phyloP scores from a whole-genome alignment of 768 basidiomycete species.

The Coprinopsis cinerea region DNA sequence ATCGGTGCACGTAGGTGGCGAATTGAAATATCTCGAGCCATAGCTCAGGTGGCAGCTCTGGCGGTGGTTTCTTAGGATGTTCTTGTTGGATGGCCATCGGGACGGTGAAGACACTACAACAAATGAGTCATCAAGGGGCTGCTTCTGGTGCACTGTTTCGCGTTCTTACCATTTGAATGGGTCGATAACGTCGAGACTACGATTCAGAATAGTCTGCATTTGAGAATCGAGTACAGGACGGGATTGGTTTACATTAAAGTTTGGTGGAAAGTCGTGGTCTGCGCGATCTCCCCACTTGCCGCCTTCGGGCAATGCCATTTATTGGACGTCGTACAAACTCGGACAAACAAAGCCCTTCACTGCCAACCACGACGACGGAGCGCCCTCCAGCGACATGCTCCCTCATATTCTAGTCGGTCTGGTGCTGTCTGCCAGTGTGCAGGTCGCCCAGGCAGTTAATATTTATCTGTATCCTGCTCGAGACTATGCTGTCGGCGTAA shows the following conservation, averaged over 20 bases:
- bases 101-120: conserved; percentile 21
- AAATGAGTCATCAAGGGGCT: conserved; percentile 14
- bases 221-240: background rate
- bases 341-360: conserved; percentile 22
- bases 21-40: conserved; percentile 56
- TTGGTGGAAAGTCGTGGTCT: background rate
- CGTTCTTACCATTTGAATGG: conserved; percentile 27
- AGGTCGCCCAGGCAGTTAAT: conserved; percentile 43
- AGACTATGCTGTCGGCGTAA: conserved; percentile 27
- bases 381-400: conserved; percentile 18
- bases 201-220: conserved; percentile 23
- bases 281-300: background rate
- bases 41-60: conserved; percentile 42
- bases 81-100: conserved; percentile 13
- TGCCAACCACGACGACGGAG: conserved; percentile 10
- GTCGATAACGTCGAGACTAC: conserved; percentile 15
- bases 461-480: conserved; percentile 54
- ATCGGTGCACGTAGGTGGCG: conserved; percentile 41
- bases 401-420: conserved; percentile 17
- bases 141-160: background rate
- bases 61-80: conserved; percentile 16
- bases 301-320: background rate
- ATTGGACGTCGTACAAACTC: conserved; percentile 6
- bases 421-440: conserved; percentile 27
- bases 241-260: background rate